Percentiles rank a stretch among this genome's conserved stretches.
phyloP scores from a whole-genome alignment of 148 eudicot genomes.

The Camellia lanceoleosa region DNA sequence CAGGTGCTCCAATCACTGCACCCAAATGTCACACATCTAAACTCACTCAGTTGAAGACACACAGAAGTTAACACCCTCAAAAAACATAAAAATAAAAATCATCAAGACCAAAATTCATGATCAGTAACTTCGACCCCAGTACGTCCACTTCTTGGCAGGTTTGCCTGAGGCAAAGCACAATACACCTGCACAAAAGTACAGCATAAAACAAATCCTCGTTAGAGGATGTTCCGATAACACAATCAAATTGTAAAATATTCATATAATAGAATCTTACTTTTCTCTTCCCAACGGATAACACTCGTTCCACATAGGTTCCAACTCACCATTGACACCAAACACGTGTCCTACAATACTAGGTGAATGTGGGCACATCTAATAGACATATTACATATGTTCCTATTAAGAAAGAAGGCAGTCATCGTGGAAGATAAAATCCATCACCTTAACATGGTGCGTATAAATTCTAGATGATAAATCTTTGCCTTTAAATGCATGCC shows the following conservation, averaged over 20 bases:
- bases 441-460: neutral
- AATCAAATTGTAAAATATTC: neutral
- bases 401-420: too few species aligned
- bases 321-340: neutral
- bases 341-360: neutral
- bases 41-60: neutral
- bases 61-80: neutral
- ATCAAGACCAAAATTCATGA: neutral
- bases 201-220: neutral
- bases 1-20: neutral
- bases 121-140: constrained; percentile 95
- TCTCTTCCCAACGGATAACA: neutral
- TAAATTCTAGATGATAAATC: neutral
- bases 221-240: neutral
- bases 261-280: neutral
- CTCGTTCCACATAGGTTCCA: neutral
- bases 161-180: constrained; percentile 95
- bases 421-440: too few species aligned
- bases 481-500: neutral
- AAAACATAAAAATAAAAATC: neutral
- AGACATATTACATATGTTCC: neutral
- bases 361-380: neutral
- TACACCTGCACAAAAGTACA: constrained; percentile 51
- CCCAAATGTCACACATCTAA: neutral
- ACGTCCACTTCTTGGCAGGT: constrained; percentile 93